Percentiles rank a stretch among this genome's conserved stretches.
Evolutionary conservation across 192 early-diverging fungal genomes (phyloP).

Genomic region (Linnemannia exigua): DNA sequence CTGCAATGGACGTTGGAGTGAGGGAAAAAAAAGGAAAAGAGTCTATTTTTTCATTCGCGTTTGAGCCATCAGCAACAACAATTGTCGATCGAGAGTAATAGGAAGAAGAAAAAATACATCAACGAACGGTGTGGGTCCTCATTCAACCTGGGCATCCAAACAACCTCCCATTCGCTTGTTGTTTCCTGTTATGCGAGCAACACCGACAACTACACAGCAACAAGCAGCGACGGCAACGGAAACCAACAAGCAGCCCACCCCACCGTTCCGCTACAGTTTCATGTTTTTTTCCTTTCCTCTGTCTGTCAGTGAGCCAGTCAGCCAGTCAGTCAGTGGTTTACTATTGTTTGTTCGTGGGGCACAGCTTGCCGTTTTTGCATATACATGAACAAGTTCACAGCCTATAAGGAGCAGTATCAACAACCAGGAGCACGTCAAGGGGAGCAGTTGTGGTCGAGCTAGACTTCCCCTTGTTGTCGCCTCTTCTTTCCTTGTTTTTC

Average conservation of each 20-base stretch:
- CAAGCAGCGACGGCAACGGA: background rate
- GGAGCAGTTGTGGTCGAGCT: background rate
- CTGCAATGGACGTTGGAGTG: slow-evolving; percentile 1
- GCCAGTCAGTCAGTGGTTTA: background rate
- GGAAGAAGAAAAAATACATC: background rate
- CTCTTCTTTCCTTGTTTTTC: background rate
- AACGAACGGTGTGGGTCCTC: background rate
- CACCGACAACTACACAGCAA: too few species aligned
- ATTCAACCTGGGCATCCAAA: background rate
- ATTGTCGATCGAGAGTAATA: background rate
- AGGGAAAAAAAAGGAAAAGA: background rate
- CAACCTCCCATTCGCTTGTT: background rate
- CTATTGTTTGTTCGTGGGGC: background rate
- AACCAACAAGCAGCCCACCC: background rate
- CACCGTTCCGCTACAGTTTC: background rate
- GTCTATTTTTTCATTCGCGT: background rate
- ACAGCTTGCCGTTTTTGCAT: background rate
- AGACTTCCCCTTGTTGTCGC: background rate
- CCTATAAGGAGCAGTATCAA: background rate
- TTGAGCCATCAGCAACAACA: slow-evolving; percentile 3
- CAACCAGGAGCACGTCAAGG: background rate
- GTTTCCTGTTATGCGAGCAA: background rate
- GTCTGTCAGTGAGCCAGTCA: too few species aligned
- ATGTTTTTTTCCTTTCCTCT: background rate
- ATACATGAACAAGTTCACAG: background rate